Evolutionary conservation across 2,329 filamentous ascomycete species (phyloP).

Genomic region (Trichoderma harzianum): DNA sequence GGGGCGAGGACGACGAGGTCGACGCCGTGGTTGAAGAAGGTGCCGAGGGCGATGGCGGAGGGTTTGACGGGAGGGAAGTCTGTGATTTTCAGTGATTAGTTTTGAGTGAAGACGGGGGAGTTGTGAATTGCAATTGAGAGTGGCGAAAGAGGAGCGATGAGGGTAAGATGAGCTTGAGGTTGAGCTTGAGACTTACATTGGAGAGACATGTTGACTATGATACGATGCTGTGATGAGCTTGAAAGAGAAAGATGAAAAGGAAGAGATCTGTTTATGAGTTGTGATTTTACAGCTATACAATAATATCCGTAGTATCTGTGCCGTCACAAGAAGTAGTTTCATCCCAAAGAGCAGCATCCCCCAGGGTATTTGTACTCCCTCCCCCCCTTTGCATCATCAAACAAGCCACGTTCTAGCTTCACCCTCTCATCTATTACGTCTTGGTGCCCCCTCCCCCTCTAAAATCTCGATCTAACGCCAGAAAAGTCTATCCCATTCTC

Average conservation of each 20-base stretch:
- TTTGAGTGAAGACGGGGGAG: neutral
- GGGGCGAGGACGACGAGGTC: slow-evolving; percentile 85
- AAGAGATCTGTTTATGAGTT: neutral
- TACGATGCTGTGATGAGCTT: neutral
- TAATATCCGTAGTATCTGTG: neutral
- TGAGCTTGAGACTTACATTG: slow-evolving; percentile 46
- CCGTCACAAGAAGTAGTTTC: neutral
- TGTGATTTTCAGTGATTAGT: slow-evolving; percentile 24
- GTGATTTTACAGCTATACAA: neutral
- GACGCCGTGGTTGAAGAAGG: slow-evolving; percentile 89
- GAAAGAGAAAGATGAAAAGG: neutral
- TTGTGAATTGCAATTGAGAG: neutral
- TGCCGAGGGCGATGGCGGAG: slow-evolving; percentile 94
- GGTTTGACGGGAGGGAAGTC: slow-evolving; percentile 82
- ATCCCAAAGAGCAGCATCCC: neutral
- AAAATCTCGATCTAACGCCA: slow-evolving; percentile 5
- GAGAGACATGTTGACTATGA: slow-evolving; percentile 51
- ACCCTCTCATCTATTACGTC: slow-evolving; percentile 4
- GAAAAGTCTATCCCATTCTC: neutral
- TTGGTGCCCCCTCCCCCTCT: neutral
- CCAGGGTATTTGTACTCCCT: slow-evolving; percentile 19
- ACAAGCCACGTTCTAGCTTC: neutral
- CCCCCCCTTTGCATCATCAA: neutral
- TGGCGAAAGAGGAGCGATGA: slow-evolving; percentile 1
- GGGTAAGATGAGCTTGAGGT: neutral